Evolutionary conservation across 192 early-diverging fungal genomes (phyloP).

Genomic region (Coemansia sp.): DNA sequence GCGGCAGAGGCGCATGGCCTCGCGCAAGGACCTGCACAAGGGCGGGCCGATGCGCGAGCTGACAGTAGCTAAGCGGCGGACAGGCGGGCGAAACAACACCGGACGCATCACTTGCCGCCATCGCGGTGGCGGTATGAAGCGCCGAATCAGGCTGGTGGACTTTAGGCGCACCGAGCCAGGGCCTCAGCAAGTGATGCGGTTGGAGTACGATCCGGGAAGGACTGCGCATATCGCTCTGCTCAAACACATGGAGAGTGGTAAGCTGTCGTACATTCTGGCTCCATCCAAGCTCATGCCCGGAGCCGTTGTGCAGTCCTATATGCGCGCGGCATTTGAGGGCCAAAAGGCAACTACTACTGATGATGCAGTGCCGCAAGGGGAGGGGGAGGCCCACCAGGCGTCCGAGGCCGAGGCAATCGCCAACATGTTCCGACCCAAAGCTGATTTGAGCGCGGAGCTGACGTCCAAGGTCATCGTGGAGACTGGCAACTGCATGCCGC

Average conservation of each 20-base stretch:
- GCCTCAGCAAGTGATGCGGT: constrained; percentile 79
- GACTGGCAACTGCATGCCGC: constrained; percentile 86
- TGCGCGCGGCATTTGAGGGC: constrained; percentile 10
- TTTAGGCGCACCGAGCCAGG: constrained; percentile 79
- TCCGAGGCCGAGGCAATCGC: not conserved
- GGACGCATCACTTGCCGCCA: constrained; percentile 91
- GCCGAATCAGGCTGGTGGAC: constrained; percentile 85
- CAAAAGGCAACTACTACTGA: not conserved
- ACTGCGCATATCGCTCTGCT: constrained; percentile 87
- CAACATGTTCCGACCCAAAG: not conserved
- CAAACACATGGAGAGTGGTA: constrained; percentile 73
- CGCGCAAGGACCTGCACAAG: constrained; percentile 87
- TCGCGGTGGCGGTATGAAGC: constrained; percentile 92
- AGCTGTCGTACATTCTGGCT: constrained; percentile 86
- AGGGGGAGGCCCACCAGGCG: not conserved
- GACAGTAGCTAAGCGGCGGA: constrained; percentile 79
- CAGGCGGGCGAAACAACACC: constrained; percentile 87
- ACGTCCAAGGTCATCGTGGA: constrained; percentile 58
- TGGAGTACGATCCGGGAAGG: constrained; percentile 95
- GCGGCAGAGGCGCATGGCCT: constrained; percentile 81
- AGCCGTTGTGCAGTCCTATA: constrained; percentile 67
- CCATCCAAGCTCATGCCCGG: constrained; percentile 77
- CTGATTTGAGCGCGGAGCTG: constrained; percentile 11
- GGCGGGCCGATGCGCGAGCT: constrained; percentile 81
- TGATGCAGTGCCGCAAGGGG: constrained; percentile 3